A percentile compares a stretch with the other conserved stretches of the same genome.
Evolutionary conservation across 306 rosid genomes (phyloP).

Genomic region (Casuarina cunninghamiana): DNA sequence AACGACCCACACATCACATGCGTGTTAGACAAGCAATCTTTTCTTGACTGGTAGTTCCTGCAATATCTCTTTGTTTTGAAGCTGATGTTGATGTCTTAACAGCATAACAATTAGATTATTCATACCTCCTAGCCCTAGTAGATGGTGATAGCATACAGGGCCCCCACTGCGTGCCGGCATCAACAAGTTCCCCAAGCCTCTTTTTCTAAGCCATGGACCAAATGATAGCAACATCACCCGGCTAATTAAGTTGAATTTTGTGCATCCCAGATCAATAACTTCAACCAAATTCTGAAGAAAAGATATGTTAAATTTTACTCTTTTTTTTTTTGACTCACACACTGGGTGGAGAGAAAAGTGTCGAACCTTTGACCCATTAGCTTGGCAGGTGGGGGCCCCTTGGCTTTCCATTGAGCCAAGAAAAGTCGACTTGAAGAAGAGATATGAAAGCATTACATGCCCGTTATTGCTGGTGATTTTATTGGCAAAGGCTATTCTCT

Average conservation of each 20-base stretch:
- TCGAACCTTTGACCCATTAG: too few species aligned
- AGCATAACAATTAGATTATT: background rate
- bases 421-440: too few species aligned
- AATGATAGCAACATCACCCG: background rate
- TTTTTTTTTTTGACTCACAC: too few species aligned
- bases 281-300: too few species aligned
- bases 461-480: too few species aligned
- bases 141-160: background rate
- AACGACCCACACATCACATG: background rate
- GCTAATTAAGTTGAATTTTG: background rate
- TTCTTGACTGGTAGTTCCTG: background rate
- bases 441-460: too few species aligned
- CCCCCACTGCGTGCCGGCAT: background rate
- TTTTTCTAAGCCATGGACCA: background rate
- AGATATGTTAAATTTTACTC: too few species aligned
- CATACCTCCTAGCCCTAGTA: background rate
- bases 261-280: background rate
- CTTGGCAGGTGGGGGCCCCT: too few species aligned
- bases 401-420: too few species aligned
- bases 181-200: background rate
- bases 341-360: too few species aligned
- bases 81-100: background rate
- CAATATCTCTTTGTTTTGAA: background rate
- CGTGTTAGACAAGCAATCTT: background rate
- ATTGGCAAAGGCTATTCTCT: too few species aligned